Evolutionary conservation across 768 basidiomycete genomes (phyloP).

Genomic region (Lactarius sanguifluus): DNA sequence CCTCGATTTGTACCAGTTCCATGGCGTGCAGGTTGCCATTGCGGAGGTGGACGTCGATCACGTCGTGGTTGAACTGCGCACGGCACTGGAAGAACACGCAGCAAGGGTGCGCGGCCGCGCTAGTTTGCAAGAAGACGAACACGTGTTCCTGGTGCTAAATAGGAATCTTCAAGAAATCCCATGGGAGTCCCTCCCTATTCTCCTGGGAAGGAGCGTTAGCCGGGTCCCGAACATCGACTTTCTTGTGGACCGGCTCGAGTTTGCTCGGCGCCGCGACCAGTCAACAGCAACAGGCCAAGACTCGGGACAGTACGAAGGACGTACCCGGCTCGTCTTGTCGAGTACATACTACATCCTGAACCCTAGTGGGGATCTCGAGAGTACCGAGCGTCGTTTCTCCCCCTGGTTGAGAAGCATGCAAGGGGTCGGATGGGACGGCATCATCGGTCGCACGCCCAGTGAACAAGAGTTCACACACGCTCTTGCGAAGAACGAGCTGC

Average conservation of each 20-base stretch:
- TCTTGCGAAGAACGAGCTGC: constrained; percentile 70
- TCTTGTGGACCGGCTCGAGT: constrained; percentile 75
- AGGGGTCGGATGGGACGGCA: constrained; percentile 77
- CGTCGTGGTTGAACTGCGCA: constrained; percentile 81
- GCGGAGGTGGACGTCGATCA: constrained; percentile 92
- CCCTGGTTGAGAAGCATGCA: constrained; percentile 77
- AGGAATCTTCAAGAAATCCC: constrained; percentile 86
- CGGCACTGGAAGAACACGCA: constrained; percentile 70
- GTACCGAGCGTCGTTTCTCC: constrained; percentile 80
- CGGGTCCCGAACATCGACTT: constrained; percentile 92
- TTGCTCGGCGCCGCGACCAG: constrained; percentile 47
- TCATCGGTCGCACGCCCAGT: constrained; percentile 70
- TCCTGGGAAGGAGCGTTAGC: constrained; percentile 83
- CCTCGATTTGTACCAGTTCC: constrained; percentile 91
- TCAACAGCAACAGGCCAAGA: constrained; percentile 35
- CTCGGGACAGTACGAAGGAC: constrained; percentile 39
- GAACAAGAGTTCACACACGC: constrained; percentile 83
- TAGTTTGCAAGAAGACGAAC: constrained; percentile 50
- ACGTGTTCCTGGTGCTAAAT: constrained; percentile 87
- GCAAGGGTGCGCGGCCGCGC: constrained; percentile 38
- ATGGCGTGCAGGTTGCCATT: constrained; percentile 83
- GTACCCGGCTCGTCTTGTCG: constrained; percentile 58
- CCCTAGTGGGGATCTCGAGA: constrained; percentile 84
- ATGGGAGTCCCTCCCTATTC: constrained; percentile 91
- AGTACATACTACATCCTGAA: constrained; percentile 86